Conservation (phyloP, 257 asterid species). For the Nicotiana noctiflora region DNA sequence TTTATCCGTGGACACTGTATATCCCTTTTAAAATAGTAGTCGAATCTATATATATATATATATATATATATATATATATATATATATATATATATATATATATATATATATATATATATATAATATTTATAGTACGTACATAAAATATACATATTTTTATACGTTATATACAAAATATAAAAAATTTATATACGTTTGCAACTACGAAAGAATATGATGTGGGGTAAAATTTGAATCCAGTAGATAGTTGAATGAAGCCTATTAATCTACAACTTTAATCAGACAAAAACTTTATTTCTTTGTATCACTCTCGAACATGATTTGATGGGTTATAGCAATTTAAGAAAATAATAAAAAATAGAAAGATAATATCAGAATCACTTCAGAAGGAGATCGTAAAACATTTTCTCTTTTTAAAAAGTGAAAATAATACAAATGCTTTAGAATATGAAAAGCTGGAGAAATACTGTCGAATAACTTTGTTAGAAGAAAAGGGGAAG, state of each 20-base stretch:
- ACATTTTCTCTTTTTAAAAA: neutral
- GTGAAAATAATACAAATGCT: neutral
- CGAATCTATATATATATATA: too few relatives aligned
- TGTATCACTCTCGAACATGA: neutral
- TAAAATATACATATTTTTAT: too few relatives aligned
- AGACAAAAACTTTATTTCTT: neutral
- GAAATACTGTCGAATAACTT: neutral
- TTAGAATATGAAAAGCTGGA: constrained; percentile 4
- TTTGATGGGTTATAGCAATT: neutral
- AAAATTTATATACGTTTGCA: too few relatives aligned
- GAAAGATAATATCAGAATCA: neutral
- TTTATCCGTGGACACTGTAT: too few relatives aligned
- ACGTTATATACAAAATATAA: too few relatives aligned
- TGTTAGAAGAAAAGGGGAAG: neutral
- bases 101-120: too few relatives aligned
- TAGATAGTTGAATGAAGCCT: neutral
- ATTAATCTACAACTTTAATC: too few relatives aligned
- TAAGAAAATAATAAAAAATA: neutral
- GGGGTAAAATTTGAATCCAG: neutral
- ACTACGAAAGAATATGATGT: too few relatives aligned
- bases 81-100: too few relatives aligned
- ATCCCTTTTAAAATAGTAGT: too few relatives aligned
- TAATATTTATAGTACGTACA: too few relatives aligned
- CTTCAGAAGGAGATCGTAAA: neutral
- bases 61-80: too few relatives aligned